These are phyloP conservation scores for Rhododendron molle DNA, from an alignment of 148 eudicot genomes.

Conservation along the genomic window DNA sequence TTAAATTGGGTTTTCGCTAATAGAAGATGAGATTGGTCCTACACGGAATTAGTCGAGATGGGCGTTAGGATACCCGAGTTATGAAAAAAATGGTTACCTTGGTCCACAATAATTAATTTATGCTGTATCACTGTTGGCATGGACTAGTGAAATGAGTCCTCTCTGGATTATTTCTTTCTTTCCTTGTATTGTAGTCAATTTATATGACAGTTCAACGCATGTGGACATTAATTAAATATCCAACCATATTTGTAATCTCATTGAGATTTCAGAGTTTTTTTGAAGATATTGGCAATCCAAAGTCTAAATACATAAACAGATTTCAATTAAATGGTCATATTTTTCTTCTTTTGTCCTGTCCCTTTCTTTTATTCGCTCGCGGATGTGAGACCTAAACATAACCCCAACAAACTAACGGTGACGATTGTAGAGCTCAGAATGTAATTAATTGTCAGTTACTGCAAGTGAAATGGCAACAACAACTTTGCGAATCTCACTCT, in stretches of 20 bases:
- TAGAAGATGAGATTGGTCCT: too few relatives aligned
- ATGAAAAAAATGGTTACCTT: neutral
- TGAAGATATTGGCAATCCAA: neutral
- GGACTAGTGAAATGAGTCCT: neutral
- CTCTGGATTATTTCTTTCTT: neutral
- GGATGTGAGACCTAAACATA: neutral
- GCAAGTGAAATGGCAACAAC: neutral
- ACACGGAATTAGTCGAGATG: neutral
- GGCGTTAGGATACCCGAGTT: too few relatives aligned
- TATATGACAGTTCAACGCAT: neutral
- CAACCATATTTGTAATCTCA: neutral
- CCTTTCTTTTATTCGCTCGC: neutral
- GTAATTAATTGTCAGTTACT: neutral
- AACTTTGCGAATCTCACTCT: neutral
- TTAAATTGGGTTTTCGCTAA: too few relatives aligned
- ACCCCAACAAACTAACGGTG: neutral
- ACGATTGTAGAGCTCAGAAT: neutral
- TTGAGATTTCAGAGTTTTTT: neutral
- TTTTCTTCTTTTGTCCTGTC: neutral
- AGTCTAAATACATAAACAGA: neutral
- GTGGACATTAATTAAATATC: neutral
- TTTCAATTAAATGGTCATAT: neutral
- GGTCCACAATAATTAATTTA: neutral
- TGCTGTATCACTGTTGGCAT: neutral
- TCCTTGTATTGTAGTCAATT: neutral